Percentiles rank a stretch among this genome's conserved stretches.
Conservation (phyloP, 441 rosid genomes). For the Arabidopsis hybrid region DNA sequence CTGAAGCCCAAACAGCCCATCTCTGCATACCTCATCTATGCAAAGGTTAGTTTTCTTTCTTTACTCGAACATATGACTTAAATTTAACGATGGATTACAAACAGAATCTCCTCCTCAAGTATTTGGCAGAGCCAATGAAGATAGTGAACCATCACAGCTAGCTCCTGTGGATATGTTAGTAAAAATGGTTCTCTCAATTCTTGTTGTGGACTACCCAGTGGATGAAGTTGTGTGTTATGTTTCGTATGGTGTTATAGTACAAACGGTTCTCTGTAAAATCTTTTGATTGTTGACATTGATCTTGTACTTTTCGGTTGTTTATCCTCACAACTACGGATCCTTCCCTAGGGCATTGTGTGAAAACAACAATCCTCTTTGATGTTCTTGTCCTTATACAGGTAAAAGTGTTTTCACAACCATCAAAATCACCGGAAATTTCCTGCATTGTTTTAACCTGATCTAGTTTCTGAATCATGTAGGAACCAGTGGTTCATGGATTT, state of each 20-base stretch:
- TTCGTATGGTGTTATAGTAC: slow-evolving; percentile 7
- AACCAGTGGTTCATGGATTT: slow-evolving; percentile 89
- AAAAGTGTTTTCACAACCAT: slow-evolving; percentile 22
- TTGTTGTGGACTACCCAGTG: slow-evolving; percentile 91
- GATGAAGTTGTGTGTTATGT: slow-evolving; percentile 95
- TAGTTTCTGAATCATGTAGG: slow-evolving; percentile 47
- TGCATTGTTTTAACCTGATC: too few relatives aligned
- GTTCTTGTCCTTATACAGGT: slow-evolving; percentile 94
- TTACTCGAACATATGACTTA: too few relatives aligned
- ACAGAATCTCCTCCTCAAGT: too few relatives aligned
- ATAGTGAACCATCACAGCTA: slow-evolving; percentile 91
- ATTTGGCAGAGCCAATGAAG: slow-evolving; percentile 21
- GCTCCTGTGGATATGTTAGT: slow-evolving; percentile 90
- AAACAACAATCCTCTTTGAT: slow-evolving; percentile 94
- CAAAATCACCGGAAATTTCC: not conserved
- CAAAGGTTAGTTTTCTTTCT: too few relatives aligned
- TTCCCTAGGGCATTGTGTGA: slow-evolving; percentile 91
- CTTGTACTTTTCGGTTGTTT: slow-evolving; percentile 87
- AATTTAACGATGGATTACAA: too few relatives aligned
- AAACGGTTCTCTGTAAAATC: too few relatives aligned
- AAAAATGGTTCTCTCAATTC: slow-evolving; percentile 90
- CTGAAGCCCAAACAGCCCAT: too few relatives aligned
- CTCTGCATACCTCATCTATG: too few relatives aligned
- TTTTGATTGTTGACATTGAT: slow-evolving; percentile 12
- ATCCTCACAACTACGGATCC: slow-evolving; percentile 96